Evolutionary conservation across 2,329 filamentous ascomycete species (phyloP).

Genomic region (Aspergillus fischeri): DNA sequence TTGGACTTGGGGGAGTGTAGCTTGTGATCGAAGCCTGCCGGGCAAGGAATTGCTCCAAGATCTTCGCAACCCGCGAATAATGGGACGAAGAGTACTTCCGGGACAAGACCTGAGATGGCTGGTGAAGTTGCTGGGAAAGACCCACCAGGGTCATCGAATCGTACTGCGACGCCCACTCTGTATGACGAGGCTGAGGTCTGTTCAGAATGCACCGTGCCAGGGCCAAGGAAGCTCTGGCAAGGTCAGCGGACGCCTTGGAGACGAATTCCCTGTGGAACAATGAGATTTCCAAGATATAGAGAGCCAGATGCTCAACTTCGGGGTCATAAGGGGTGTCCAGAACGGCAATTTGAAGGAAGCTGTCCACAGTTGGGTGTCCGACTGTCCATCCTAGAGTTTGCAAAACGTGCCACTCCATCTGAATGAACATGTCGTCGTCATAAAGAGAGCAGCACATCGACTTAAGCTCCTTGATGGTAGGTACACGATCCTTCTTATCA

Average conservation of each 20-base stretch:
- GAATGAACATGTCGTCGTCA: conserved; percentile 98
- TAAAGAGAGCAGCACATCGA: conserved; percentile 99
- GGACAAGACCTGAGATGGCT: conserved; percentile 63
- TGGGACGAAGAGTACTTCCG: conserved; percentile 66
- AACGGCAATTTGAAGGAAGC: conserved; percentile 83
- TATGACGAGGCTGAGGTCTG: conserved; percentile 69
- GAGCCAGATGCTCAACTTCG: conserved; percentile 90
- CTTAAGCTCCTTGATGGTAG: conserved; percentile 92
- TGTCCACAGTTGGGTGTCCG: conserved; percentile 92
- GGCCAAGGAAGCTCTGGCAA: conserved; percentile 82
- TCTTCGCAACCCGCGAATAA: conserved; percentile 60
- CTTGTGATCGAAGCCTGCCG: conserved; percentile 56
- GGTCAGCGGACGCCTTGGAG: conserved; percentile 81
- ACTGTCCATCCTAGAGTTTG: conserved; percentile 96
- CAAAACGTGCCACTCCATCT: conserved; percentile 99
- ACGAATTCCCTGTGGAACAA: conserved; percentile 97
- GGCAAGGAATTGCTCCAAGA: conserved; percentile 63
- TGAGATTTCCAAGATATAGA: conserved; percentile 91
- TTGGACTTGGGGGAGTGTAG: conserved; percentile 40
- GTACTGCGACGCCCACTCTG: conserved; percentile 64
- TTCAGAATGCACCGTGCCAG: conserved; percentile 82
- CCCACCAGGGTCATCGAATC: conserved; percentile 53
- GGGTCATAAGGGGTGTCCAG: conserved; percentile 70
- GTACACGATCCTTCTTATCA: conserved; percentile 98
- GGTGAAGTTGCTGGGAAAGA: conserved; percentile 61